Conservation (phyloP, 345 rosid genomes). For the Brassica juncea region DNA sequence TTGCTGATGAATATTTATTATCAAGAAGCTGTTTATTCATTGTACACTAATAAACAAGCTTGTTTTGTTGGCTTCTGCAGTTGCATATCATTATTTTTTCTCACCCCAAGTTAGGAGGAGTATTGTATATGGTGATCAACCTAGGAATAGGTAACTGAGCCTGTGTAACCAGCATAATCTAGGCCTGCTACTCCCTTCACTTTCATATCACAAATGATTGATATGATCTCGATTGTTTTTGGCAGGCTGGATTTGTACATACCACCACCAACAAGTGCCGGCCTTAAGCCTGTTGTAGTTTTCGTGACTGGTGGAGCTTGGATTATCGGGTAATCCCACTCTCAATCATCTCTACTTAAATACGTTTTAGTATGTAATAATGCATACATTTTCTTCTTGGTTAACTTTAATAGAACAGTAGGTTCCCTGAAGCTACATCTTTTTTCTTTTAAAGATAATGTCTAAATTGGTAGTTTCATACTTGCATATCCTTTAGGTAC, state of each 20-base stretch:
- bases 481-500: constrained; percentile 53
- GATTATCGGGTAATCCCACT: constrained; percentile 74
- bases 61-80: constrained; percentile 48
- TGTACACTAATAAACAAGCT: background rate
- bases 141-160: constrained; percentile 75
- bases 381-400: background rate
- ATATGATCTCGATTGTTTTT: background rate
- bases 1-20: background rate
- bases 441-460: background rate
- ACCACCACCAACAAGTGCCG: constrained; percentile 59
- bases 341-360: background rate
- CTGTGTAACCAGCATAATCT: background rate
- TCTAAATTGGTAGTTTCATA: constrained; percentile 20
- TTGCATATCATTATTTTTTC: constrained; percentile 82
- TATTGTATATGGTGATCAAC: constrained; percentile 90
- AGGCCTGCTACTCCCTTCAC: background rate
- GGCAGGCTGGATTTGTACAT: constrained; percentile 83
- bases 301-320: constrained; percentile 98
- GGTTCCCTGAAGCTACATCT: background rate
- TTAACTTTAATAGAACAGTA: background rate
- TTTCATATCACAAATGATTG: background rate
- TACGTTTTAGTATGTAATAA: background rate
- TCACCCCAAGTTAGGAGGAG: constrained; percentile 73
- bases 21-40: background rate
- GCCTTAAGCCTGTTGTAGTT: constrained; percentile 85